These are phyloP conservation scores for Adansonia digitata DNA, from an alignment of 345 rosid genomes.

Conservation along the genomic window DNA sequence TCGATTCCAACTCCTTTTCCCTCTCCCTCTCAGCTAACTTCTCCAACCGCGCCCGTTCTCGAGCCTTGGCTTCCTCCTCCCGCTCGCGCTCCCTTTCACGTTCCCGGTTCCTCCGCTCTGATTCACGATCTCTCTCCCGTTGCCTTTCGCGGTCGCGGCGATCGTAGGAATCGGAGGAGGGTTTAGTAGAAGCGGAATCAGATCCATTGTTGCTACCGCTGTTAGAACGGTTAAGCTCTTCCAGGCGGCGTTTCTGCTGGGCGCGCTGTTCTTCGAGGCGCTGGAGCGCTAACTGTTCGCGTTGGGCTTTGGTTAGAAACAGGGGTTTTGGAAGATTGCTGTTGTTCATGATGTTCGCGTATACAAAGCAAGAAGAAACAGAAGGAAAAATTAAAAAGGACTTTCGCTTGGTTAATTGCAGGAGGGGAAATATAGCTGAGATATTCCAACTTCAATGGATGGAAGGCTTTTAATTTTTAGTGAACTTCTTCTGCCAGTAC, in stretches of 20 bases:
- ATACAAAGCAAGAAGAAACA: not conserved
- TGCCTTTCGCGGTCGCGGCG: conserved; percentile 33
- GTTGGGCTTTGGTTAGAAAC: conserved; percentile 56
- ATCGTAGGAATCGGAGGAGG: conserved; percentile 22
- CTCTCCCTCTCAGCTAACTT: conserved; percentile 69
- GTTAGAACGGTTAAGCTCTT: conserved; percentile 17
- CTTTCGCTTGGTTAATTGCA: conserved; percentile 50
- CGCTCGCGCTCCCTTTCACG: conserved; percentile 67
- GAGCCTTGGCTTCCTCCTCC: conserved; percentile 51
- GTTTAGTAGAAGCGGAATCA: not conserved
- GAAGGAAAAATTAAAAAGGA: too few relatives aligned
- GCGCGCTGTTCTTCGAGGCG: conserved; percentile 73
- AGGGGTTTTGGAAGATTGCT: conserved; percentile 38
- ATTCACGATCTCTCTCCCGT: conserved; percentile 33
- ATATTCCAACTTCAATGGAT: not conserved
- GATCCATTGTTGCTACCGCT: not conserved
- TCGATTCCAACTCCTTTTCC: conserved; percentile 75
- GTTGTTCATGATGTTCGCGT: conserved; percentile 26
- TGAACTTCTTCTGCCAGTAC: not conserved
- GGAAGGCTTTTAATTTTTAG: not conserved
- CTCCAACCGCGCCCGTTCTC: conserved; percentile 68
- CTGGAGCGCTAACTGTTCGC: conserved; percentile 68
- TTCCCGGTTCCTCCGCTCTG: conserved; percentile 48
- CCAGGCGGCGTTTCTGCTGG: conserved; percentile 37
- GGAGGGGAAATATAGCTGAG: conserved; percentile 35